phyloP scores from a whole-genome alignment of 345 rosid genomes.

The Erucastrum elatum region DNA sequence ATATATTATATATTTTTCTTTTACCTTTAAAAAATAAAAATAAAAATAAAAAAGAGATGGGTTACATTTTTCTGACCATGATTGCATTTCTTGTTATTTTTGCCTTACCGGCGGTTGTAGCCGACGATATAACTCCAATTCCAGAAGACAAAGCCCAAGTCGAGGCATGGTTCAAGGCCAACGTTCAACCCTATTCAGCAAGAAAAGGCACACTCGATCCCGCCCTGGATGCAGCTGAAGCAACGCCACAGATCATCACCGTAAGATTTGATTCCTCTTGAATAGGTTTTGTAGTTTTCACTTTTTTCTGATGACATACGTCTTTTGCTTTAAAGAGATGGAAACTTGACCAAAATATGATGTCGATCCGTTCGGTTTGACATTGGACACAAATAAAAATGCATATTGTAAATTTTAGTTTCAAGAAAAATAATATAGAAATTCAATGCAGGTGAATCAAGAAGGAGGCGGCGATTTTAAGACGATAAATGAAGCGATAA shows the following conservation, averaged over 20 bases:
- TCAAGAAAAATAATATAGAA: background rate
- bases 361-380: no score
- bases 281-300: background rate
- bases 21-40: background rate
- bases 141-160: slow-evolving; percentile 42
- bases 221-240: slow-evolving; percentile 50
- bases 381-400: background rate
- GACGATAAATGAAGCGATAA: slow-evolving; percentile 51
- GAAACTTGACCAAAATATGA: background rate
- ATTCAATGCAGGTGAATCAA: slow-evolving; percentile 28
- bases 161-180: slow-evolving; percentile 45
- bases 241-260: slow-evolving; percentile 33
- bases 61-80: background rate
- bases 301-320: background rate
- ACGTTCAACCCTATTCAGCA: slow-evolving; percentile 23
- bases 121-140: slow-evolving; percentile 36
- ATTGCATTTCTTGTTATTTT: slow-evolving; percentile 17
- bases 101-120: slow-evolving; percentile 19
- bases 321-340: background rate
- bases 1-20: background rate
- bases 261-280: slow-evolving; percentile 28
- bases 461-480: slow-evolving; percentile 44
- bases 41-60: slow-evolving; percentile 9
- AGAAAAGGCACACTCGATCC: slow-evolving; percentile 51
- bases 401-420: background rate